Percentiles rank a stretch among this genome's conserved stretches.
Evolutionary conservation across 768 basidiomycete species (phyloP).

Genomic region (Termitomyces sp.): DNA sequence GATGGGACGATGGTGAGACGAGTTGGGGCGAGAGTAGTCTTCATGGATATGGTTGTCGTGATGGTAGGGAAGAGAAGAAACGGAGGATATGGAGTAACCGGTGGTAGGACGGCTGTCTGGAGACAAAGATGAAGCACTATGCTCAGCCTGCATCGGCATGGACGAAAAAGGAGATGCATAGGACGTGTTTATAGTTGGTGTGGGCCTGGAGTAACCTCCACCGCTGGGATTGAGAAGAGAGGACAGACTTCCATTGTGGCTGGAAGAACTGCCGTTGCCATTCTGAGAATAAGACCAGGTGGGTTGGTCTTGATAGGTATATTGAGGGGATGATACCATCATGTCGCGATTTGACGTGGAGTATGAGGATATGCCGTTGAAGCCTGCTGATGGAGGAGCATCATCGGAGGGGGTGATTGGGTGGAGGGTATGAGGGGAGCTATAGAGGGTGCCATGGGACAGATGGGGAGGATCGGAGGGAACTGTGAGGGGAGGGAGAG

Average conservation of each 20-base stretch:
- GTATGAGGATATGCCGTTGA: constrained; percentile 38
- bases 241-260: constrained; percentile 69
- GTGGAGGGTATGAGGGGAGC: constrained; percentile 55
- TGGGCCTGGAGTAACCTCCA: constrained; percentile 50
- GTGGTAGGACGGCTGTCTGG: constrained; percentile 84
- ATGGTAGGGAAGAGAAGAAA: constrained; percentile 70
- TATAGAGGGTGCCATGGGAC: constrained; percentile 53
- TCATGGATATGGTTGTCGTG: constrained; percentile 41
- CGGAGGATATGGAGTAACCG: constrained; percentile 81
- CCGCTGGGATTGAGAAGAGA: constrained; percentile 73
- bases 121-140: constrained; percentile 68
- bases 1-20: constrained; percentile 69
- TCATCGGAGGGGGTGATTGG: constrained; percentile 70
- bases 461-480: constrained; percentile 68
- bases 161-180: constrained; percentile 68
- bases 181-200: constrained; percentile 67
- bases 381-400: constrained; percentile 44
- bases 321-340: constrained; percentile 46
- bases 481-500: constrained; percentile 77
- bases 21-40: constrained; percentile 70
- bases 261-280: constrained; percentile 46
- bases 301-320: constrained; percentile 57
- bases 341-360: constrained; percentile 35
- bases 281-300: constrained; percentile 45
- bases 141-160: constrained; percentile 61